Conservation (phyloP, 805 yeast genomes). For the Sugiyamaella marilandica region DNA sequence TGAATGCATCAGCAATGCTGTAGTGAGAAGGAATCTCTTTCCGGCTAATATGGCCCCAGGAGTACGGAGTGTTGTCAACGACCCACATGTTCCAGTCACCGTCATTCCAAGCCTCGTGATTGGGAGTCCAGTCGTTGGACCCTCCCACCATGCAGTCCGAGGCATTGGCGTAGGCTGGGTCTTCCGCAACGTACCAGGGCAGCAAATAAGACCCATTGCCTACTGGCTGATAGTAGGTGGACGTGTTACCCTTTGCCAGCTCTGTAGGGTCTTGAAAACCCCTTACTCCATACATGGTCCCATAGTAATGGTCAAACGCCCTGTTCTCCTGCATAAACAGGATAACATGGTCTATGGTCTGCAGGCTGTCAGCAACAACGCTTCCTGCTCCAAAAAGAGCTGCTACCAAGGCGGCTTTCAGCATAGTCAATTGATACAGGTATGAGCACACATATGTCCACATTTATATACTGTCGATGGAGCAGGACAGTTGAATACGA, state of each 20-base stretch:
- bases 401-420: background rate
- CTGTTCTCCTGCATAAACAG: constrained; percentile 29
- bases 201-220: constrained; percentile 17
- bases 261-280: constrained; percentile 28
- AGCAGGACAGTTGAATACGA: background rate
- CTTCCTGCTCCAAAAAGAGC: constrained; percentile 5
- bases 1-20: constrained; percentile 26
- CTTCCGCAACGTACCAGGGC: constrained; percentile 22
- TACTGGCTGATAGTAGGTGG: constrained; percentile 23
- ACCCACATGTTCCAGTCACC: constrained; percentile 25
- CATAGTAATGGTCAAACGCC: constrained; percentile 28
- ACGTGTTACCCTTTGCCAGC: constrained; percentile 6
- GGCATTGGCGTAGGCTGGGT: constrained; percentile 19
- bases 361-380: constrained; percentile 5
- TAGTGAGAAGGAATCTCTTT: constrained; percentile 25
- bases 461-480: background rate
- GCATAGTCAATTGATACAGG: background rate
- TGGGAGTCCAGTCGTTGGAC: constrained; percentile 26
- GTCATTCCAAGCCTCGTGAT: constrained; percentile 25
- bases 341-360: constrained; percentile 21
- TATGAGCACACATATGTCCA: background rate
- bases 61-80: constrained; percentile 22
- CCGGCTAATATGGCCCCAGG: constrained; percentile 24
- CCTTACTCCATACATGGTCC: constrained; percentile 28
- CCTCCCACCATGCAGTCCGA: constrained; percentile 25